Base-by-base conservation (phyloP, 2,329 filamentous ascomycete genomes). In the Apiospora saccharicola region DNA sequence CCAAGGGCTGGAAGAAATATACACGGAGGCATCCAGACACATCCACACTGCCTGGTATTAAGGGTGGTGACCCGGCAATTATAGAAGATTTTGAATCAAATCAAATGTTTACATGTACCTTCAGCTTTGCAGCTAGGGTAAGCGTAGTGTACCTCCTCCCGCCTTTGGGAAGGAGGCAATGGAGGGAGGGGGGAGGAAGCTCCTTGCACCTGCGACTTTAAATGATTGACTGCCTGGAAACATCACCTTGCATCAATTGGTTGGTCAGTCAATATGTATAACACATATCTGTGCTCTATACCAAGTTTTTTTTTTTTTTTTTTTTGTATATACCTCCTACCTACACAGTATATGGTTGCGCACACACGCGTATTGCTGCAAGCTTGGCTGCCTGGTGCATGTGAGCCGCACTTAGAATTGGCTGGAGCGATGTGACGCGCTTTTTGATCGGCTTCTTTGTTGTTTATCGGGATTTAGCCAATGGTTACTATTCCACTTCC, bases 21-120 rank as follows among this genome's bases (percentile, higher is more conserved):
- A 14, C 44, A 46, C 14, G 44, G 44, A 16, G 22, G 16, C 51
- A 34, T 22, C 51, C 26, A 57, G 51, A 19, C 26, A 57, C 51
- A 57, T 57, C 51, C 51, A 57, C 53, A 19, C 8, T 8, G 22
- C 22, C 22, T 49, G 46, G 57, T 41, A 41, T 64, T 41, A 64
- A 41, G 57, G 57, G 34, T 64, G 57, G 57, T 64, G 34, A n/a
- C 57, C 57, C 57, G 57, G 57, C 57, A 64, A 37, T 6, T 64
- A 64, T 64, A 64, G 53, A 61, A 37, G 53, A 61, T 13, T 61
- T 61, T 4, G 19, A 37, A 37, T 37, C 37, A 41, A 41, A 41
- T 41, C 37, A 41, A 41, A 41, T 47, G 53, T 61, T 61, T 61
- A 61, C 26, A 44, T 44, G 43, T 44, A 44, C 13, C 43, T 44